phyloP scores from a whole-genome alignment of 2,329 filamentous ascomycete species.

The Aureobasidium pullulans region DNA sequence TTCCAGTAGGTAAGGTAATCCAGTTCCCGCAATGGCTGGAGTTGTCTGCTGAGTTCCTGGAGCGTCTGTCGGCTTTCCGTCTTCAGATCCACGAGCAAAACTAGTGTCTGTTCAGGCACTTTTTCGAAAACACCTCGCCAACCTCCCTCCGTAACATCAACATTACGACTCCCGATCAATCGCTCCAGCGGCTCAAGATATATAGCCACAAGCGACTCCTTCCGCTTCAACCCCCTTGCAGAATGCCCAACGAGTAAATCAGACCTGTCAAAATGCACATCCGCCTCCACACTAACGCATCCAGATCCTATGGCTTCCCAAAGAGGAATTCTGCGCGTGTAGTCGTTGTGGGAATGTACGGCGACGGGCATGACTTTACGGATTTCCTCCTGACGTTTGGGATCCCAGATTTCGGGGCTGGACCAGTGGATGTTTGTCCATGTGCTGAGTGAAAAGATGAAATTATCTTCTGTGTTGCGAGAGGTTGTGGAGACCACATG shows the following conservation, averaged over 20 bases:
- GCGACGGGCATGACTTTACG: conserved; percentile 38
- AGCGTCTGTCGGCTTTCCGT: conserved; percentile 29
- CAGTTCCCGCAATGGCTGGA: conserved; percentile 38
- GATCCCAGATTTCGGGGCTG: not conserved
- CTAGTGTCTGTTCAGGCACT: conserved; percentile 40
- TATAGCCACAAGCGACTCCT: conserved; percentile 43
- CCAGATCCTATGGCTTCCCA: conserved; percentile 49
- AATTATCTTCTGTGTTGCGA: too few relatives aligned
- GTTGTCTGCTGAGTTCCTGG: conserved; percentile 26
- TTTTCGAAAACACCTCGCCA: conserved; percentile 45
- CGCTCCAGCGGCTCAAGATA: conserved; percentile 45
- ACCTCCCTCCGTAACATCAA: not conserved
- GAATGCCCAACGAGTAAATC: conserved; percentile 49
- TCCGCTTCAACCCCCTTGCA: conserved; percentile 37
- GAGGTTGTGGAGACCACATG: too few relatives aligned
- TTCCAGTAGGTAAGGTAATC: conserved; percentile 30
- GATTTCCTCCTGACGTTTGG: not conserved
- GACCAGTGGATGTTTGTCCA: not conserved
- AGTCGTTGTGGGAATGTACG: conserved; percentile 57
- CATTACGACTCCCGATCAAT: not conserved
- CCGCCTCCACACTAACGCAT: conserved; percentile 50
- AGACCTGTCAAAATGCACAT: conserved; percentile 46
- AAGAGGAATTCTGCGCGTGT: conserved; percentile 48
- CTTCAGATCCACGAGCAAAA: conserved; percentile 48
- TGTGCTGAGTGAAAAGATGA: too few relatives aligned